Base-by-base conservation (phyloP, 2,329 filamentous ascomycete genomes). In the Coniella vitis region DNA sequence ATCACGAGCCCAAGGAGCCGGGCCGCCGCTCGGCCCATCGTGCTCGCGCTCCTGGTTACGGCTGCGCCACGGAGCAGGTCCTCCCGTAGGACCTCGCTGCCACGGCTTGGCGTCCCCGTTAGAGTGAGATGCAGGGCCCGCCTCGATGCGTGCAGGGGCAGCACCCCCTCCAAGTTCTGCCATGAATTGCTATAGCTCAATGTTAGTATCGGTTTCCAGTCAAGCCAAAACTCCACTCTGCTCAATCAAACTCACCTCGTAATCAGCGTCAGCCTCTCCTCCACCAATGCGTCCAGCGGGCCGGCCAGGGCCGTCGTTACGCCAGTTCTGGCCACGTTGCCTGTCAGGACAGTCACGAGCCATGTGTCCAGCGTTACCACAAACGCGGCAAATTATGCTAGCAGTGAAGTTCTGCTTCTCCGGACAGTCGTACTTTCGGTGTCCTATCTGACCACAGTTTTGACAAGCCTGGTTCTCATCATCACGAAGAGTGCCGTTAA, bases 401-500 rank as follows among this genome's bases (percentile, higher is more conserved):
- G 93, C 90, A n/a, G 93, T 98, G 71, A 86, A 97, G 71, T 98
- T 98, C 65, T 90, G 88, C 68, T 93, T 88, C 71, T 98, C 89
- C 13, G 93, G 93, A 61, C 93, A 98, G 65, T 98, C 93, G 67
- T 96, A 97, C 71, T 98, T 98, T 70, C 93, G 86, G 69, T 98
- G 93, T 53, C 93, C 93, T 57, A 98, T 98, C 77, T 97, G 90
- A 60, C 93, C 93, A 69, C 88, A 98, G 75, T 98, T 98, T 73
- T 98, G 93, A 71, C 93, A 98, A 57, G 93, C 93, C 68, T 98
- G 93, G 69, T 98, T 98, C 67, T 98, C 93, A 62, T 98, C 93
- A 64, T 98, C 93, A 74, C 93, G 91, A 17, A 98, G 84, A 8
- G 93, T 98, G 80, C 93, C 93, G 81, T 98, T 98, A 61, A 98